A percentile compares a stretch with the other conserved stretches of the same genome.
These are phyloP conservation scores for Fusarium transvaalense DNA, from an alignment of 2,329 filamentous ascomycete genomes.

Conservation along the genomic window DNA sequence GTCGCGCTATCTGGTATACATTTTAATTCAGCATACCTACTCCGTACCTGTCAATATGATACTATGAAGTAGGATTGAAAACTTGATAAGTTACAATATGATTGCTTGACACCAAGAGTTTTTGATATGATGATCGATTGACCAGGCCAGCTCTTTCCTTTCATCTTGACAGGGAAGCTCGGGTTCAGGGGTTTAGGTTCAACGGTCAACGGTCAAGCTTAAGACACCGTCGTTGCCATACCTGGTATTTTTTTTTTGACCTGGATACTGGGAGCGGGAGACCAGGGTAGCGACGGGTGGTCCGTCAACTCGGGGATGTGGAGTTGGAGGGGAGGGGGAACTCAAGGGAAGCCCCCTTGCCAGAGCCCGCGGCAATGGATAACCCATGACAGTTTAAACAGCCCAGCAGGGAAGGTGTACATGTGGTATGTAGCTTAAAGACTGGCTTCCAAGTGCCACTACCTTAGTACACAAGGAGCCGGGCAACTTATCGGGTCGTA, in stretches of 20 bases:
- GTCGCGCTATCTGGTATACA: background rate
- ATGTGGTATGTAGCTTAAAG: slow-evolving; percentile 19
- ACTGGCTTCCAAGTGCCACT: slow-evolving; percentile 38
- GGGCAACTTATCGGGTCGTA: slow-evolving; percentile 25
- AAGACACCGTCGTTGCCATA: slow-evolving; percentile 24
- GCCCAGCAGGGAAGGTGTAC: slow-evolving; percentile 41
- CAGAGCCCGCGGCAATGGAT: slow-evolving; percentile 44
- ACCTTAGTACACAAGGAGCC: slow-evolving; percentile 19
- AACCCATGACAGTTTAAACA: slow-evolving; percentile 40
- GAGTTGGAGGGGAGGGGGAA: slow-evolving; percentile 37
- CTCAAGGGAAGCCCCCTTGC: slow-evolving; percentile 44
- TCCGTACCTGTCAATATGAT: background rate
- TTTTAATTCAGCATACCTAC: background rate
- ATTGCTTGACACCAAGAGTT: background rate
- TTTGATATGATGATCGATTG: background rate
- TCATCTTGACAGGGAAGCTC: slow-evolving; percentile 21
- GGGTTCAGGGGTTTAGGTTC: slow-evolving; percentile 36
- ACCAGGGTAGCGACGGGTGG: slow-evolving; percentile 47
- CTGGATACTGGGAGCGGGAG: slow-evolving; percentile 47
- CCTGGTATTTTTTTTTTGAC: slow-evolving; percentile 30
- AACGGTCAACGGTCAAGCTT: slow-evolving; percentile 44
- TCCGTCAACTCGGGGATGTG: slow-evolving; percentile 46
- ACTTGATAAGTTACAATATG: background rate
- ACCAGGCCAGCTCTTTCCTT: slow-evolving; percentile 16
- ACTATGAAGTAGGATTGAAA: background rate